Base-by-base conservation (phyloP, 768 basidiomycete species). In the Lactarius pseudohatsudake region DNA sequence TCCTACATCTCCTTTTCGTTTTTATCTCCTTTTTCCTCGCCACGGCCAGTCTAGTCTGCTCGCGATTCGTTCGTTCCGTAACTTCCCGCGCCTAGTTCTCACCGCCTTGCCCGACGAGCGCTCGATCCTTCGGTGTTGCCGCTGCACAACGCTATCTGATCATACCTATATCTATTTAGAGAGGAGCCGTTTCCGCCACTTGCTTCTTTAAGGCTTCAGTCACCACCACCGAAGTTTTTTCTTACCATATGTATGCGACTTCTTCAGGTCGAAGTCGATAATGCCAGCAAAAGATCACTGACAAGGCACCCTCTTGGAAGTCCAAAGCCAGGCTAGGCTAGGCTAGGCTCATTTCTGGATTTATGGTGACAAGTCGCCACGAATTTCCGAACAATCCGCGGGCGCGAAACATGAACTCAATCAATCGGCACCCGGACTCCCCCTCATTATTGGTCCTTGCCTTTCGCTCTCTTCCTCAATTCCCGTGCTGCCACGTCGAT, bases 401-500 rank as follows among this genome's bases (percentile, higher is more conserved):
- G 32, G 20, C 18, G 22, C 22, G n/a, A 59, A 30, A 47, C 18
- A 64, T 45, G 34, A 62, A 59, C 20, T 16, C 20, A 36, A 58
- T 15, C 50, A 55, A 45, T 64, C 28, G 50, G 20, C 45, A 40
- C 26, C 61, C 47, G 57, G 5, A 28, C 28, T 55, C 45, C 16
- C 32, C 62, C 36, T 38, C 28, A 55, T 64, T 57, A 76, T 57
- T 75, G 72, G 61, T 64, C 70, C 75, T 82, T 82, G 45, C 75
- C 72, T 60, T 74, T 74, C 11, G 69, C 72, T 61, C 60, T 69
- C 72, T 76, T 80, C 63, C 65, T 67, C 26, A 64, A 62, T 36
- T 65, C 69, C 43, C 69, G 74, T 34, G 74, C 72, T 20, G 75
- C 75, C 11, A 68, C 68, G 62, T 72, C 67, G 40, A 91, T 77